A percentile compares a stretch with the other conserved stretches of the same genome.
These are phyloP conservation scores for Phytophthora lateralis DNA, from an alignment of 352 stramenopile species.

Conservation along the genomic window DNA sequence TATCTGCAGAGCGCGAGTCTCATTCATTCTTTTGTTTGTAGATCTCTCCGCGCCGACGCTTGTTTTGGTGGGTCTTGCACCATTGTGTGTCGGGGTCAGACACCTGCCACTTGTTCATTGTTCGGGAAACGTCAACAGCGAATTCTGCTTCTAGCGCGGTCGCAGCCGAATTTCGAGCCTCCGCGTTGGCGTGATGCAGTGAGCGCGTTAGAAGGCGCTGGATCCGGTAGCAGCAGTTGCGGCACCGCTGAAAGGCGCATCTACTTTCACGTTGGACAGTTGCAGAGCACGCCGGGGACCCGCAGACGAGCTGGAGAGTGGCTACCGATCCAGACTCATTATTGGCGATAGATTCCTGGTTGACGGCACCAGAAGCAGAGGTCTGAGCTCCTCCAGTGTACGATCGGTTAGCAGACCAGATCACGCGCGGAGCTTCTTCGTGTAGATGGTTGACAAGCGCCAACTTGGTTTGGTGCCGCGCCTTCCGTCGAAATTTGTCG, in stretches of 20 bases:
- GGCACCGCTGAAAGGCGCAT: constrained; percentile 58
- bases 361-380: constrained; percentile 12
- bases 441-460: constrained; percentile 49
- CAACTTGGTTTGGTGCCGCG: constrained; percentile 65
- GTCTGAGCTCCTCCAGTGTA: constrained; percentile 8
- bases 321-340: neutral
- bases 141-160: constrained; percentile 27
- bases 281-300: constrained; percentile 40
- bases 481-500: constrained; percentile 66
- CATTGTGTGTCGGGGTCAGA: constrained; percentile 11
- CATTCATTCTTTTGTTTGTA: constrained; percentile 11
- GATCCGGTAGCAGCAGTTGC: constrained; percentile 72
- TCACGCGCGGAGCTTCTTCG: constrained; percentile 41
- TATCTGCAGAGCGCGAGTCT: neutral
- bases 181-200: constrained; percentile 26
- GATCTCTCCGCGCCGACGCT: constrained; percentile 33
- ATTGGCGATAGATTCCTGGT: neutral
- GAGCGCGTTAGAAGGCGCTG: constrained; percentile 49
- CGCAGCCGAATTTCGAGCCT: constrained; percentile 30
- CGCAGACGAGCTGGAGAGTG: constrained; percentile 32
- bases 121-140: constrained; percentile 5
- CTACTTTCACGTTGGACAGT: constrained; percentile 42
- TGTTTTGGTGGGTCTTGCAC: constrained; percentile 52
- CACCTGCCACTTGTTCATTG: neutral
- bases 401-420: constrained; percentile 63